Percentiles rank a stretch among this genome's conserved stretches.
phyloP scores from a whole-genome alignment of 345 rosid species.

The Dimocarpus longan region DNA sequence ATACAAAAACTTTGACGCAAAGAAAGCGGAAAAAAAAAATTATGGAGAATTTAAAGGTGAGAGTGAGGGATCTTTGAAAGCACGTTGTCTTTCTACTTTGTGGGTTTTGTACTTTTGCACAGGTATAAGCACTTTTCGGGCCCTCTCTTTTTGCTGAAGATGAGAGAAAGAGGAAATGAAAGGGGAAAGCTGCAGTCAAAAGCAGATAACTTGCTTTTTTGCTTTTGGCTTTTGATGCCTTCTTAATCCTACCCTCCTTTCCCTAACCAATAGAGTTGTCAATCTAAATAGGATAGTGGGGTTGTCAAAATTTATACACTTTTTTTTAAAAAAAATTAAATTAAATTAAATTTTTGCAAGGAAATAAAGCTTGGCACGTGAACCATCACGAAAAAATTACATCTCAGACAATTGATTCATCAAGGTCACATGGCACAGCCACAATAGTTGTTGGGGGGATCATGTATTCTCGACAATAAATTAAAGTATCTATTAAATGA shows the following conservation, averaged over 20 bases:
- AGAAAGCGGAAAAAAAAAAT: conserved; percentile 4
- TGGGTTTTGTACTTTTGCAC: conserved; percentile 20
- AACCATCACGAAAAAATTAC: background rate
- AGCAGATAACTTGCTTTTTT: conserved; percentile 5
- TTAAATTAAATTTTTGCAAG: too few relatives aligned
- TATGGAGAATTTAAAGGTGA: conserved; percentile 1
- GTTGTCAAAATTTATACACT: conserved; percentile 8
- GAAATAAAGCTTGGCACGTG: conserved; percentile 5
- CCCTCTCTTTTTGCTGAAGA: conserved; percentile 11
- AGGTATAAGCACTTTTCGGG: background rate
- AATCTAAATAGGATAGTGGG: background rate
- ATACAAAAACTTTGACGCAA: conserved; percentile 13
- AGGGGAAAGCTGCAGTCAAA: conserved; percentile 18
- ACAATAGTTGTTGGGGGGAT: conserved; percentile 1
- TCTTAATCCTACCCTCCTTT: conserved; percentile 22
- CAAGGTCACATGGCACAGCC: background rate
- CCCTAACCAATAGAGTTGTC: conserved; percentile 3
- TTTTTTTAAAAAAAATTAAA: background rate
- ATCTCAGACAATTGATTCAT: background rate
- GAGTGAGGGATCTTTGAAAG: conserved; percentile 14
- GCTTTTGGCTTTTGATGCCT: conserved; percentile 16
- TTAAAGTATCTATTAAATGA: background rate
- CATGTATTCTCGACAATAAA: background rate
- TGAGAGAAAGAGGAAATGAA: background rate
- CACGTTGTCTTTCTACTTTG: conserved; percentile 23